These are phyloP conservation scores for Cenococcum geophilum DNA, from an alignment of 495 filamentous ascomycete genomes.

Conservation along the genomic window DNA sequence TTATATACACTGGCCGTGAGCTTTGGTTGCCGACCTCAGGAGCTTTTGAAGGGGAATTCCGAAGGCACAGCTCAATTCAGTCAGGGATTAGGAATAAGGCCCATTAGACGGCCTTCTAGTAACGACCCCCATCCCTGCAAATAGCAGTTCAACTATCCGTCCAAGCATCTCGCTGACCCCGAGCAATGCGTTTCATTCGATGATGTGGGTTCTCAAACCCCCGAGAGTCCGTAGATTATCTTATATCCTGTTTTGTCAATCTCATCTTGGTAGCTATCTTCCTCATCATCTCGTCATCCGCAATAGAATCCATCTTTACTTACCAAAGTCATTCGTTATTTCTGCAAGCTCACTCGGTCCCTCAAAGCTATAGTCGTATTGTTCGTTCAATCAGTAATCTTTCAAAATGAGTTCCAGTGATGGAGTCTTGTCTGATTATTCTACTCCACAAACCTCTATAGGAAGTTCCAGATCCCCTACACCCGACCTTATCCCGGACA, in stretches of 20 bases:
- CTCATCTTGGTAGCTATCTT: neutral
- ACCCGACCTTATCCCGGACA: neutral
- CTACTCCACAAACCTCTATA: constrained; percentile 1
- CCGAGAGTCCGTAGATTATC: neutral
- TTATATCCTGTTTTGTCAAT: neutral
- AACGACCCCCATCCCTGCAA: too few species aligned
- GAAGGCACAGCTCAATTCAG: too few species aligned
- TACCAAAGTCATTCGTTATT: neutral
- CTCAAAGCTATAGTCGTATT: neutral
- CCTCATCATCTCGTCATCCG: too few species aligned
- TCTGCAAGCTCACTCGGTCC: neutral
- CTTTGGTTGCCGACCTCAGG: too few species aligned
- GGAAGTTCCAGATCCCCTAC: neutral
- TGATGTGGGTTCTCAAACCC: neutral
- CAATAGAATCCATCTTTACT: neutral
- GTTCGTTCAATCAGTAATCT: neutral
- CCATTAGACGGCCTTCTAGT: too few species aligned
- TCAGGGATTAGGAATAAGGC: too few species aligned
- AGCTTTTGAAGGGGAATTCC: too few species aligned
- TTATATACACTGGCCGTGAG: too few species aligned
- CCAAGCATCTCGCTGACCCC: too few species aligned
- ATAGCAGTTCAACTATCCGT: too few species aligned
- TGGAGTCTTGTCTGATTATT: neutral
- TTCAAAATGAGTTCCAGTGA: neutral
- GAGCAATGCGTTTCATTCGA: neutral